phyloP scores from a whole-genome alignment of 2,329 filamentous ascomycete species.

The Colletotrichum salicis region DNA sequence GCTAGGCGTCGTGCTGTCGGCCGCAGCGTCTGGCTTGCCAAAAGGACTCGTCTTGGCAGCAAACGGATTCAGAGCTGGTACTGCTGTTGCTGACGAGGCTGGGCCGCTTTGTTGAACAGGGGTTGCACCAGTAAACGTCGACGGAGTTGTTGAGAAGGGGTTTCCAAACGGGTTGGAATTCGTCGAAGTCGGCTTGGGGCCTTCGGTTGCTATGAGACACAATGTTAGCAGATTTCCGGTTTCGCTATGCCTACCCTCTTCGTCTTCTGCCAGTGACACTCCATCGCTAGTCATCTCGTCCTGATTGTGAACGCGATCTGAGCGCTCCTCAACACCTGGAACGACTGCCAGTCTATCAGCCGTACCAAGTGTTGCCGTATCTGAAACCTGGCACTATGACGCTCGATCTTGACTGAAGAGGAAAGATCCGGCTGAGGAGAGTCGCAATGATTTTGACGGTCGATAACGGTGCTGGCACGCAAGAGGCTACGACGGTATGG shows the following conservation, averaged over 20 bases:
- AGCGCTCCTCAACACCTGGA: neutral
- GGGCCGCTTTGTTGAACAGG: neutral
- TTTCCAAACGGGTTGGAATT: slow-evolving; percentile 14
- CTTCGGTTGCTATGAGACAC: slow-evolving; percentile 16
- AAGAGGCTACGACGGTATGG: neutral
- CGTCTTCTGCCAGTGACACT: neutral
- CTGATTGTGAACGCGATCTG: neutral
- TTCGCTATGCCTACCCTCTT: neutral
- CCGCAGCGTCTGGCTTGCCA: neutral
- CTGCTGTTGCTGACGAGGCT: slow-evolving; percentile 2
- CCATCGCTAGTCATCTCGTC: neutral
- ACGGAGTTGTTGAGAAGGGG: slow-evolving; percentile 12
- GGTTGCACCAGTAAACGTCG: neutral
- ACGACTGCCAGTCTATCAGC: no score
- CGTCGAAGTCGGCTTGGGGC: neutral
- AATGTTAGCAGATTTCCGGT: slow-evolving; percentile 25
- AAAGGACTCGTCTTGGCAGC: slow-evolving; percentile 14
- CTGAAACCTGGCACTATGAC: neutral
- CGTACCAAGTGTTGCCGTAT: neutral
- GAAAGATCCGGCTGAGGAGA: neutral
- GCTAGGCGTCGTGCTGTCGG: neutral
- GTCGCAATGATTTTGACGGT: neutral
- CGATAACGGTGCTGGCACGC: neutral
- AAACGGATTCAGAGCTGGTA: slow-evolving; percentile 21
- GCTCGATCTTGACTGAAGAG: neutral